A percentile compares a stretch with the other conserved stretches of the same genome.
phyloP scores from a whole-genome alignment of 1,284 basidiomycete species.

The Cutaneotrichosporon cavernicola region DNA sequence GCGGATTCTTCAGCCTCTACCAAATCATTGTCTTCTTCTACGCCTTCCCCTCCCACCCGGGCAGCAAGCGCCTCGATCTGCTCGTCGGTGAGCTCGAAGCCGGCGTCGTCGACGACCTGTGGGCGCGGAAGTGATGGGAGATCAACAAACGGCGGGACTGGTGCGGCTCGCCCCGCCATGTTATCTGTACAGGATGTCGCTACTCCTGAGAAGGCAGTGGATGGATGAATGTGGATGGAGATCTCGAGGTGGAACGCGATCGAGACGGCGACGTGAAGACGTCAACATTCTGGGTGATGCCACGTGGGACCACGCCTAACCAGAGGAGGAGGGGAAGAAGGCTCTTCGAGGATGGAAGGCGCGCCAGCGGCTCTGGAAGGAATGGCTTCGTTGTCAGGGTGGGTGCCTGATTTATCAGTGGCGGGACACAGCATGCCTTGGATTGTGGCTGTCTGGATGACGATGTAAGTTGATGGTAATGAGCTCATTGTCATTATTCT shows the following conservation, averaged over 20 bases:
- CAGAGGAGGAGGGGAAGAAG: background rate
- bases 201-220: background rate
- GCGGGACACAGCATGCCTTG: background rate
- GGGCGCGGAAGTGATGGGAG: slow-evolving; percentile 35
- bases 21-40: slow-evolving; percentile 23
- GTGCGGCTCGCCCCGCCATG: slow-evolving; percentile 23
- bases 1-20: slow-evolving; percentile 18
- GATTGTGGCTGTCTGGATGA: background rate
- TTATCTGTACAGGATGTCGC: background rate
- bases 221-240: background rate
- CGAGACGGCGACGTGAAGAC: background rate
- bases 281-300: background rate
- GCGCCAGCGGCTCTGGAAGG: background rate
- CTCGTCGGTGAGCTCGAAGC: slow-evolving; percentile 40
- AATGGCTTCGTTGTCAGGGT: background rate
- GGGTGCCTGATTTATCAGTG: background rate
- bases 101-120: slow-evolving; percentile 38
- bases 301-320: slow-evolving; percentile 4
- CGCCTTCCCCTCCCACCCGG: slow-evolving; percentile 8
- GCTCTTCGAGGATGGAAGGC: background rate
- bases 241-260: background rate
- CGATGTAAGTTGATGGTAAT: background rate
- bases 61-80: slow-evolving; percentile 44
- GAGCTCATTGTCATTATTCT: background rate
- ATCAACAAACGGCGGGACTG: slow-evolving; percentile 29